phyloP scores from a whole-genome alignment of 768 basidiomycete species.

The Lactifluus rugatus region DNA sequence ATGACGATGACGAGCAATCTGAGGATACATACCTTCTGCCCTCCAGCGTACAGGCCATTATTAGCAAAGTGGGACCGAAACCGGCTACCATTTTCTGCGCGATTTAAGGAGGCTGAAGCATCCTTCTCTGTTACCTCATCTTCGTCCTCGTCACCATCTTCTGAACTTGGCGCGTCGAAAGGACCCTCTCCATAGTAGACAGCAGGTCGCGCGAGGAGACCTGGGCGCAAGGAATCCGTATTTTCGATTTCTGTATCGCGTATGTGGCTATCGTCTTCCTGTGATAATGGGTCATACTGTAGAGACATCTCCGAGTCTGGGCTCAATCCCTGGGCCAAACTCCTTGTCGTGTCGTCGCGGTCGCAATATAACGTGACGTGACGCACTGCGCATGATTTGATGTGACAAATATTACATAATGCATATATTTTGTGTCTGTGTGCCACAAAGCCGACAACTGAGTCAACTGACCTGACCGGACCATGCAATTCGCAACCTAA shows the following conservation, averaged over 20 bases:
- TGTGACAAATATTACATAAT: too few relatives aligned
- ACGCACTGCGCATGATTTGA: too few relatives aligned
- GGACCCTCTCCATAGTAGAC: constrained; percentile 67
- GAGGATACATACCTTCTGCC: constrained; percentile 27
- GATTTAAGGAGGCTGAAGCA: constrained; percentile 21
- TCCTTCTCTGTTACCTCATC: constrained; percentile 44
- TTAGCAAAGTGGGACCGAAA: constrained; percentile 20
- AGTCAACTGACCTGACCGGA: too few relatives aligned
- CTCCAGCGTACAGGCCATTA: constrained; percentile 29
- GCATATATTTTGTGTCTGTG: too few relatives aligned
- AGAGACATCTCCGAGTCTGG: constrained; percentile 15
- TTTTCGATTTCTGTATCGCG: neutral
- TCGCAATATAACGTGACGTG: constrained; percentile 5
- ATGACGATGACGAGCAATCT: constrained; percentile 1
- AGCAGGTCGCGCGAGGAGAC: constrained; percentile 18
- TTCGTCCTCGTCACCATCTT: constrained; percentile 61
- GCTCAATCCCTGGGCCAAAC: too few relatives aligned
- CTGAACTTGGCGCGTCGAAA: constrained; percentile 73
- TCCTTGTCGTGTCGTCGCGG: too few relatives aligned
- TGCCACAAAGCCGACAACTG: too few relatives aligned
- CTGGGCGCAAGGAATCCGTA: neutral
- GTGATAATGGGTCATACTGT: constrained; percentile 18
- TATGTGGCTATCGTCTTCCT: constrained; percentile 15
- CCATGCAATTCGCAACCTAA: neutral
- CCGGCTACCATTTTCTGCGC: constrained; percentile 24